phyloP scores from a whole-genome alignment of 2,329 filamentous ascomycete species.

The Botryotinia globosa region DNA sequence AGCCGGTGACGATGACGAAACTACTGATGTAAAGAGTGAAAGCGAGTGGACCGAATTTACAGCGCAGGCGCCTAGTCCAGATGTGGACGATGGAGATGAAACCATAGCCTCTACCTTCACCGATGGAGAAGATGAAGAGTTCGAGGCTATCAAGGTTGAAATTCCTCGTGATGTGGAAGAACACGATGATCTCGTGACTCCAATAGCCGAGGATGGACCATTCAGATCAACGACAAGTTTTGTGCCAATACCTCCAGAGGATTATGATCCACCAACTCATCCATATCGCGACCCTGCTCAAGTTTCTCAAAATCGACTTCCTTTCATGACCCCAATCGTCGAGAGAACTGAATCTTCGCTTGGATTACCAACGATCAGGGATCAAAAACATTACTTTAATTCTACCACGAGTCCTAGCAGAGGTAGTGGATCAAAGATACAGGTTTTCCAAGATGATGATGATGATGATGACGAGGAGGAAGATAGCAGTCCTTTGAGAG shows the following conservation, averaged over 20 bases:
- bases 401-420: conserved; percentile 74
- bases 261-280: conserved; percentile 75
- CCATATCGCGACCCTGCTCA: conserved; percentile 78
- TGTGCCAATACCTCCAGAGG: conserved; percentile 78
- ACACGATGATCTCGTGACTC: conserved; percentile 45
- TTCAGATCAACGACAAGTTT: conserved; percentile 57
- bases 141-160: conserved; percentile 37
- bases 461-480: conserved; percentile 37
- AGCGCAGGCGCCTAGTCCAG: conserved; percentile 66
- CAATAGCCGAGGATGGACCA: conserved; percentile 42
- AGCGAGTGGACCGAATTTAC: conserved; percentile 91
- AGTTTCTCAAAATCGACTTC: conserved; percentile 83
- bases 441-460: conserved; percentile 33
- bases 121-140: conserved; percentile 38
- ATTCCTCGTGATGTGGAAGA: conserved; percentile 36
- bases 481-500: conserved; percentile 68
- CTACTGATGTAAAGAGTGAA: conserved; percentile 58
- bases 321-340: conserved; percentile 98
- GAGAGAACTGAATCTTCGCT: conserved; percentile 91
- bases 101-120: conserved; percentile 44
- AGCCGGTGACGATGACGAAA: conserved; percentile 56
- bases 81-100: conserved; percentile 42
- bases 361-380: conserved; percentile 58
- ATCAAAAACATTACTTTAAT: conserved; percentile 56
- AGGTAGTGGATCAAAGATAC: conserved; percentile 32